A percentile compares a stretch with the other conserved stretches of the same genome.
phyloP scores from a whole-genome alignment of 2,329 filamentous ascomycete genomes.

The Orbilia javanica region DNA sequence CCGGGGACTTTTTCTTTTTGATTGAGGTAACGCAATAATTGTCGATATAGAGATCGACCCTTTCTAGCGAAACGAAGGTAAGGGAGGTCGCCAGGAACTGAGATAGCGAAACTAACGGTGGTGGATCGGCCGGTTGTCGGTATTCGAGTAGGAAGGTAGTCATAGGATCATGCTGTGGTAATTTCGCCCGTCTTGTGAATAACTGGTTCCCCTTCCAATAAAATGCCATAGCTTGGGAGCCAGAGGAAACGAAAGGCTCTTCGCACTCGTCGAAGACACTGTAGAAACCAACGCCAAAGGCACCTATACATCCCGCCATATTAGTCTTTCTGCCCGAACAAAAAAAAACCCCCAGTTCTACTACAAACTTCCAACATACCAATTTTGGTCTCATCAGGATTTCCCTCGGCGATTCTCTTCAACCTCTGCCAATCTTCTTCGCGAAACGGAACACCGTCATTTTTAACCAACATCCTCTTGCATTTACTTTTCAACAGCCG shows the following conservation, averaged over 20 bases:
- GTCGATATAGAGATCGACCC: slow-evolving; percentile 90
- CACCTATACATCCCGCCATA: slow-evolving; percentile 67
- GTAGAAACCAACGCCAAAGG: slow-evolving; percentile 98
- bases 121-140: slow-evolving; percentile 79
- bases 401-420: slow-evolving; percentile 98
- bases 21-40: slow-evolving; percentile 83
- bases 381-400: slow-evolving; percentile 98
- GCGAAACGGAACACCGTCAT: slow-evolving; percentile 88
- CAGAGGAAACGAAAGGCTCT: slow-evolving; percentile 95
- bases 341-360: neutral
- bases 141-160: slow-evolving; percentile 97
- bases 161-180: slow-evolving; percentile 77
- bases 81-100: slow-evolving; percentile 95
- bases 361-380: slow-evolving; percentile 64
- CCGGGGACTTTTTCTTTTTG: slow-evolving; percentile 86
- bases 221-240: slow-evolving; percentile 93
- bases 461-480: slow-evolving; percentile 87
- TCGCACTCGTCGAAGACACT: slow-evolving; percentile 98
- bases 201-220: slow-evolving; percentile 99
- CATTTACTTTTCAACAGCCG: slow-evolving; percentile 80
- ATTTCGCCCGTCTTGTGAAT: slow-evolving; percentile 81
- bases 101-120: slow-evolving; percentile 84
- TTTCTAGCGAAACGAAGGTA: slow-evolving; percentile 90
- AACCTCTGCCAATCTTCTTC: slow-evolving; percentile 92
- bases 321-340: neutral